These are phyloP conservation scores for Eutrema japonicum DNA, from an alignment of 345 rosid species.

Conservation along the genomic window DNA sequence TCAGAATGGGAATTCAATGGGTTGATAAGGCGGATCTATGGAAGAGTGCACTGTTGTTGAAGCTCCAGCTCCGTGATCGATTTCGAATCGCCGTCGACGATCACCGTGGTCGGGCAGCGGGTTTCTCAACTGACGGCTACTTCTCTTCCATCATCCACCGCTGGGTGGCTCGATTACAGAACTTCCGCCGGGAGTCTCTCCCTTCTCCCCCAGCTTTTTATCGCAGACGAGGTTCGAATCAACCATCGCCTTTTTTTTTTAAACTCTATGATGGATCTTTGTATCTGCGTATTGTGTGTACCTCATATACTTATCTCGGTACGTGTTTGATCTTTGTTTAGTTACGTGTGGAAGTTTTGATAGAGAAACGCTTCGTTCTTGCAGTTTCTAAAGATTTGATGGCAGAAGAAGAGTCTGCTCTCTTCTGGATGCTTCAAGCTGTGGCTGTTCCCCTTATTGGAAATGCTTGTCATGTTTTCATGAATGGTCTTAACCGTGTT, in stretches of 20 bases:
- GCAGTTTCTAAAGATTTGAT: constrained; percentile 73
- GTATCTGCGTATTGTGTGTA: background rate
- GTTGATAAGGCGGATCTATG: constrained; percentile 77
- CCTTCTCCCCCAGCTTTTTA: constrained; percentile 77
- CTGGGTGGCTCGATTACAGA: constrained; percentile 60
- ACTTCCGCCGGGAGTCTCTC: constrained; percentile 79
- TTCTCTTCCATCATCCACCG: constrained; percentile 73
- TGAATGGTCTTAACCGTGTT: constrained; percentile 93
- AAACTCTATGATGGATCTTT: constrained; percentile 6
- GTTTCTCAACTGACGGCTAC: constrained; percentile 54
- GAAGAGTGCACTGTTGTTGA: constrained; percentile 70
- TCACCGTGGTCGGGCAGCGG: constrained; percentile 52
- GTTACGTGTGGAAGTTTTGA: background rate
- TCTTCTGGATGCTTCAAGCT: constrained; percentile 74
- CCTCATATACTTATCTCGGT: background rate
- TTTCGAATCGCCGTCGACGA: constrained; percentile 78
- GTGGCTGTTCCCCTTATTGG: constrained; percentile 91
- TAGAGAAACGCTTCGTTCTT: background rate
- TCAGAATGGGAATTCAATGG: constrained; percentile 57
- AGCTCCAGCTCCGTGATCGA: constrained; percentile 73
- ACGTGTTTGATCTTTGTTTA: background rate
- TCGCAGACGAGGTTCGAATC: constrained; percentile 66
- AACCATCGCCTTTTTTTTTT: background rate
- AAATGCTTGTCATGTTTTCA: constrained; percentile 92
- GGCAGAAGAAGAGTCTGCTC: constrained; percentile 71